Base-by-base conservation (phyloP, 148 eudicot genomes). In the Tetragonia tetragonoides region DNA sequence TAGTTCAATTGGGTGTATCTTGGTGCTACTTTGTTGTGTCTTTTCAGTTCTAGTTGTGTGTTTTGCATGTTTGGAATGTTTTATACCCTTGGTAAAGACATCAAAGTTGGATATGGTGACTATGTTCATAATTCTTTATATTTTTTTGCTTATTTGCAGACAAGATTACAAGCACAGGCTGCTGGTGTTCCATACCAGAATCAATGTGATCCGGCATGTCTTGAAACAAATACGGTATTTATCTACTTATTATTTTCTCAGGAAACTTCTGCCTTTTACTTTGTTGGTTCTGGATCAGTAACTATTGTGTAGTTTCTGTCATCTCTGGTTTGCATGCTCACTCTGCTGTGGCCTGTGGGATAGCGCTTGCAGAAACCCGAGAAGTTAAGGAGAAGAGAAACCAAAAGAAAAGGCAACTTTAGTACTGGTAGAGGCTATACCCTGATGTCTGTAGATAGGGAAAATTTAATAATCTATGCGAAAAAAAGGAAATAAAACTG, bases 91-190 rank as follows among this genome's bases (percentile, higher is more conserved):
- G 54, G 24, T 23, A 39, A 44, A 38, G 34, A 7, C 10, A n/a
- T 37, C 38, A 64, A 47, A 34, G 34, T 67, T 70, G 34, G 21
- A 56, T 80, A 1, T n/a, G 7, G 17, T 66, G 17, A 46, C 68
- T 68, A 53, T 42, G 14, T 54, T 59, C 47, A 24, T 63, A 63
- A 56, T 37, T 24, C 46, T 24, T 17, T 3, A 10, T 28, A 49
- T 57, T 75, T 46, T 28, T 20, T 34, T 47, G 18, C 56, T 6
- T 38, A 41, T 81, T 61, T 67, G 37, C 93, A 95, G 98, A 92
- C 94, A 38, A 92, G 98, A 83, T 84, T 95, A 86, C 98, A 95
- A 87, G 98, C 98, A 18, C 98, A 95, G 85, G 98, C 98, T 63
- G 97, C 97, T 83, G 94, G 93, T 15, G 88, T 89, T 67, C 87